These are phyloP conservation scores for Tribonema minus DNA, from an alignment of 108 stramenopile genomes.

Conservation along the genomic window DNA sequence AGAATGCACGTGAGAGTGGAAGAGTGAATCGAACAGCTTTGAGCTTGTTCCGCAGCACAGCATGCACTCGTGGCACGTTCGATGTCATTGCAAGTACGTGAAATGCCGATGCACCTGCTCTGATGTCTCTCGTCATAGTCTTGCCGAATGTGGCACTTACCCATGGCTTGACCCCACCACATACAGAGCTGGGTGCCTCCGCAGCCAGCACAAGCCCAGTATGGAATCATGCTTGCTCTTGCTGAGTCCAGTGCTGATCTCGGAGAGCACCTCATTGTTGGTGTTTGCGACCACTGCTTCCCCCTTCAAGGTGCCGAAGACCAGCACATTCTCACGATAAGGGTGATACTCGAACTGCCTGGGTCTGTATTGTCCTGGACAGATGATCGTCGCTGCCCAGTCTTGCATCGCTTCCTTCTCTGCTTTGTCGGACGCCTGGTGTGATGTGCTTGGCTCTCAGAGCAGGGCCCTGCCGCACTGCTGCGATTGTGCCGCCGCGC, in stretches of 20 bases:
- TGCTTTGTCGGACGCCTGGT: too few relatives aligned
- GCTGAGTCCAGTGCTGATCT: conserved; percentile 14
- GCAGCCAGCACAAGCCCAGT: conserved; percentile 45
- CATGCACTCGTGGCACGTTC: too few relatives aligned
- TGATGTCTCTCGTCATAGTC: too few relatives aligned
- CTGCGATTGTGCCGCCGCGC: too few relatives aligned
- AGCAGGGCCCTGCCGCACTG: too few relatives aligned
- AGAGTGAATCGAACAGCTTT: too few relatives aligned
- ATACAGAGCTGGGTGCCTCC: conserved; percentile 15
- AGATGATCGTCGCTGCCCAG: conserved; percentile 21
- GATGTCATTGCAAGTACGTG: too few relatives aligned
- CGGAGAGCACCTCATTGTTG: conserved; percentile 16
- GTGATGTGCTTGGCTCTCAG: too few relatives aligned
- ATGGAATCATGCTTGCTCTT: conserved; percentile 34
- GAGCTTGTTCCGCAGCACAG: too few relatives aligned
- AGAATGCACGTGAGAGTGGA: too few relatives aligned
- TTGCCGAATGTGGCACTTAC: conserved; percentile 2
- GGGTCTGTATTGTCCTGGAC: conserved; percentile 25
- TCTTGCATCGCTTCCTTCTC: conserved; percentile 25
- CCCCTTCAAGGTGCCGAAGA: conserved; percentile 35
- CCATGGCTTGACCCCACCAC: conserved; percentile 38
- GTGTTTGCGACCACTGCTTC: conserved; percentile 33
- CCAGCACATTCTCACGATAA: conserved; percentile 7
- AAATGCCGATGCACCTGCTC: too few relatives aligned
- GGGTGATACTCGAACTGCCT: conserved; percentile 48